Percentiles rank a stretch among this genome's conserved stretches.
Conservation (phyloP, 2,329 filamentous ascomycete genomes). For the Pestalotiopsis sp. region DNA sequence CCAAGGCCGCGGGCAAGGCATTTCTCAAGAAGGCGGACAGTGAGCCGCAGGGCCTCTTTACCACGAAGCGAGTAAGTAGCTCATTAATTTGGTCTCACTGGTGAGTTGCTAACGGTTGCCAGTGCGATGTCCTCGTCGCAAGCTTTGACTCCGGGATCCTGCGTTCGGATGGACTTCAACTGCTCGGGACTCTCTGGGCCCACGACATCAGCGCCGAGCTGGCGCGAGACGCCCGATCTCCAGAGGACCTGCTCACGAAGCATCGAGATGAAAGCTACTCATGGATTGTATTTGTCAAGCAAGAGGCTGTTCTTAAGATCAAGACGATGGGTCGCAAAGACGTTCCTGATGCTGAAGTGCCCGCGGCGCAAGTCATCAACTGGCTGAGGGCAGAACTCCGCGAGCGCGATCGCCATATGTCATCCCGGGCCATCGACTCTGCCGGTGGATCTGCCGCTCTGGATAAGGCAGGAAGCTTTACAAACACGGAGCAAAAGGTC, state of each 20-base stretch:
- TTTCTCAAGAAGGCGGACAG: constrained; percentile 73
- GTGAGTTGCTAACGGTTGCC: constrained; percentile 17
- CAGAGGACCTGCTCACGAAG: constrained; percentile 77
- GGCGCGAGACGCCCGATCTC: constrained; percentile 74
- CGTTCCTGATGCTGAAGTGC: constrained; percentile 73
- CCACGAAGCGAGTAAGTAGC: constrained; percentile 60
- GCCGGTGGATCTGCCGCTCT: constrained; percentile 17
- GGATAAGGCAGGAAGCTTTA: constrained; percentile 21
- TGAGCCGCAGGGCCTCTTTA: constrained; percentile 62
- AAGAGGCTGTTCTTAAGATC: constrained; percentile 74
- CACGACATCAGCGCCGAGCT: constrained; percentile 88
- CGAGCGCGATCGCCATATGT: constrained; percentile 62
- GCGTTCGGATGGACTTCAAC: constrained; percentile 73
- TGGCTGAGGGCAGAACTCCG: constrained; percentile 84
- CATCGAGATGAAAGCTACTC: constrained; percentile 78
- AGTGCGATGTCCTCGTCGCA: constrained; percentile 88
- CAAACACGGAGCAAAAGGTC: constrained; percentile 68
- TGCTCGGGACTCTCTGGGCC: constrained; percentile 79
- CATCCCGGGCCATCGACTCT: constrained; percentile 39
- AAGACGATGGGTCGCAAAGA: constrained; percentile 78
- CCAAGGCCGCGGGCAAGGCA: constrained; percentile 53
- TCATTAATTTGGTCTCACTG: background rate
- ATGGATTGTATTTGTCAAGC: constrained; percentile 90
- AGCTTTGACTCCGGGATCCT: constrained; percentile 81
- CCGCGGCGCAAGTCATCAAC: constrained; percentile 69